These are phyloP conservation scores for Boehmeria nivea DNA, from an alignment of 306 rosid genomes.

Conservation along the genomic window DNA sequence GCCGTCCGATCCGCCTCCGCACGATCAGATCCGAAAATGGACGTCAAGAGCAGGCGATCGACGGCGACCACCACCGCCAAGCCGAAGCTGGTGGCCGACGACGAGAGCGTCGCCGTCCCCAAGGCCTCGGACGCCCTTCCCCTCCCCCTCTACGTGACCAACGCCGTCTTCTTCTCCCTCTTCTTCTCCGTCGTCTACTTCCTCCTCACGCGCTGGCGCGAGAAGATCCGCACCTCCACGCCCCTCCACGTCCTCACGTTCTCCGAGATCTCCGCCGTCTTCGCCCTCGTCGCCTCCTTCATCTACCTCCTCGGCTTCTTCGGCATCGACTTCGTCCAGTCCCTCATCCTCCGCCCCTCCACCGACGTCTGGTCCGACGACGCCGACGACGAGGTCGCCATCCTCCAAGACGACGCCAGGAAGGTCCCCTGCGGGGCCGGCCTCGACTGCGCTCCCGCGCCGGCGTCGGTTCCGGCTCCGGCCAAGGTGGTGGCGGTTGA, in stretches of 20 bases:
- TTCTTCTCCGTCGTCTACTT: conserved; percentile 82
- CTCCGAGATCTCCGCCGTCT: conserved; percentile 54
- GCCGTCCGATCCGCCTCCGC: conserved; percentile 23
- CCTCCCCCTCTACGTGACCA: conserved; percentile 49
- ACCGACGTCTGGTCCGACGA: conserved; percentile 45
- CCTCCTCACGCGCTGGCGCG: conserved; percentile 78
- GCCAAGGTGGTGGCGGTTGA: conserved; percentile 5
- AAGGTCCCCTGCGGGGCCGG: conserved; percentile 36
- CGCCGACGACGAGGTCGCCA: conserved; percentile 44
- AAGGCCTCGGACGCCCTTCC: conserved; percentile 35
- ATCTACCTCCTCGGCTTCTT: conserved; percentile 76
- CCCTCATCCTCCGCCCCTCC: conserved; percentile 44
- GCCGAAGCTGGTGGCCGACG: conserved; percentile 12
- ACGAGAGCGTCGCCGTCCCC: conserved; percentile 9
- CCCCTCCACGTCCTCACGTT: conserved; percentile 69
- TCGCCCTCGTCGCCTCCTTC: conserved; percentile 63
- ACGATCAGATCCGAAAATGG: conserved; percentile 30
- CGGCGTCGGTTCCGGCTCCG: conserved; percentile 14
- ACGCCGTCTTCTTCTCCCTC: conserved; percentile 53
- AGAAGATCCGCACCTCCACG: conserved; percentile 73
- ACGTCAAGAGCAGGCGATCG: conserved; percentile 46
- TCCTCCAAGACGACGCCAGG: conserved; percentile 43
- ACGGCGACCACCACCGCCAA: conserved; percentile 7
- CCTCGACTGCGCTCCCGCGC: conserved; percentile 29
- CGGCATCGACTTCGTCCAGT: conserved; percentile 70